A percentile compares a stretch with the other conserved stretches of the same genome.
Conservation (phyloP, 2,329 filamentous ascomycete genomes). For the Mollisia scopiformis region DNA sequence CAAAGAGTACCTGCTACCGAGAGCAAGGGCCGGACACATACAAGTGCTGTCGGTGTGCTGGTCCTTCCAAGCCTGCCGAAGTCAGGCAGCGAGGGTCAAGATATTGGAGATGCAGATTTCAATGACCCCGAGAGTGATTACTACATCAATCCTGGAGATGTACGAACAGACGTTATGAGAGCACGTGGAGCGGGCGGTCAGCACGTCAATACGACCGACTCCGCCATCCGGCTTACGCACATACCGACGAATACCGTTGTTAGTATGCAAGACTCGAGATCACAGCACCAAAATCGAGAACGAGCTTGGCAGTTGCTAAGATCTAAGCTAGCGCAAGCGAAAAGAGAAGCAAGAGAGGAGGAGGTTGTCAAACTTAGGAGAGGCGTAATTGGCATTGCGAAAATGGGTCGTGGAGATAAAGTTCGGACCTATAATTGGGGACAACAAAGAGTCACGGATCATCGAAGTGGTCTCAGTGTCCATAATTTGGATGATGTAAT, state of each 20-base stretch:
- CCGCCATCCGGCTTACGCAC: conserved; percentile 90
- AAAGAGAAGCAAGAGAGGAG: conserved; percentile 82
- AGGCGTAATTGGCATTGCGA: conserved; percentile 77
- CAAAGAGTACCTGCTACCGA: conserved; percentile 93
- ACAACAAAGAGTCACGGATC: conserved; percentile 74
- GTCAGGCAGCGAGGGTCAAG: conserved; percentile 48
- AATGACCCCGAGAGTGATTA: conserved; percentile 90
- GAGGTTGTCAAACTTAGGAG: conserved; percentile 74
- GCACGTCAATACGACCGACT: conserved; percentile 98
- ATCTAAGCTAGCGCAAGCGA: conserved; percentile 77
- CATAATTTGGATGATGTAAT: conserved; percentile 69
- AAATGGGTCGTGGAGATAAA: conserved; percentile 90
- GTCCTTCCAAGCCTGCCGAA: conserved; percentile 84
- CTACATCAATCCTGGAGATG: conserved; percentile 83
- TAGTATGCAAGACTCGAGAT: conserved; percentile 89
- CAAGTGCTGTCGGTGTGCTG: conserved; percentile 88
- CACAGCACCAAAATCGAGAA: conserved; percentile 86
- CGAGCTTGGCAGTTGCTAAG: conserved; percentile 86
- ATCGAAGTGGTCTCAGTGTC: conserved; percentile 67
- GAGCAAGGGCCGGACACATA: conserved; percentile 88
- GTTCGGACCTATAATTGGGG: conserved; percentile 77
- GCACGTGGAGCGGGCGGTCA: conserved; percentile 92
- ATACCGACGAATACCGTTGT: conserved; percentile 84
- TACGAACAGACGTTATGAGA: conserved; percentile 85
- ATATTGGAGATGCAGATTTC: conserved; percentile 60